These are phyloP conservation scores for Coprinopsis cinerea DNA, from an alignment of 768 basidiomycete species.

Conservation along the genomic window DNA sequence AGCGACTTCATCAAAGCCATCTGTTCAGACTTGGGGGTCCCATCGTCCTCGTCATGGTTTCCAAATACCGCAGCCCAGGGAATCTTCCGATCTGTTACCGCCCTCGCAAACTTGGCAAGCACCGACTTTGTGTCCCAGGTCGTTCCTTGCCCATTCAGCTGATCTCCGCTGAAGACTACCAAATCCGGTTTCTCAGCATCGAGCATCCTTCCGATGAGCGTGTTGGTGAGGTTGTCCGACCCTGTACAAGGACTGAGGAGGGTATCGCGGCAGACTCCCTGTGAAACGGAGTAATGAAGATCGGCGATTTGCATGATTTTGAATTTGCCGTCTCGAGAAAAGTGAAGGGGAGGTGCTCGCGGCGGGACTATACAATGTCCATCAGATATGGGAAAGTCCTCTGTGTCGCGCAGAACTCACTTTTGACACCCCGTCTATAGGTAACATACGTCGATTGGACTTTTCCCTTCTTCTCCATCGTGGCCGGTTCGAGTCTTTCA, in stretches of 20 bases:
- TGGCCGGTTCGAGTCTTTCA: slow-evolving; percentile 58
- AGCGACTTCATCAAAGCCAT: slow-evolving; percentile 65
- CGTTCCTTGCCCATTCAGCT: slow-evolving; percentile 86
- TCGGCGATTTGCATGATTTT: slow-evolving; percentile 91
- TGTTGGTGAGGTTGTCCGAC: slow-evolving; percentile 77
- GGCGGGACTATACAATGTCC: slow-evolving; percentile 48
- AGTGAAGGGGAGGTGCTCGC: slow-evolving; percentile 72
- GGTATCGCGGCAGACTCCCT: slow-evolving; percentile 75
- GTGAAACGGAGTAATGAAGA: slow-evolving; percentile 83
- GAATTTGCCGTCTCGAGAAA: slow-evolving; percentile 78
- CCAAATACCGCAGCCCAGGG: slow-evolving; percentile 94
- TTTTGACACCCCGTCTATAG: slow-evolving; percentile 65
- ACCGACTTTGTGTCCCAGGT: slow-evolving; percentile 88
- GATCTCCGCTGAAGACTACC: slow-evolving; percentile 90
- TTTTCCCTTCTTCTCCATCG: slow-evolving; percentile 38
- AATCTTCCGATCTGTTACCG: slow-evolving; percentile 67
- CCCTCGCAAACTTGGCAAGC: slow-evolving; percentile 79
- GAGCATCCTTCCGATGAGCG: slow-evolving; percentile 64
- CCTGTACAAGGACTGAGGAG: slow-evolving; percentile 46
- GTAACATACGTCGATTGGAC: slow-evolving; percentile 58
- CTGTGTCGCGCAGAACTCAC: slow-evolving; percentile 33
- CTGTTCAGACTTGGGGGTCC: slow-evolving; percentile 56
- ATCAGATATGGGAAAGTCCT: slow-evolving; percentile 5
- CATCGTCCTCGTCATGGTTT: slow-evolving; percentile 86
- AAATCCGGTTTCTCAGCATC: slow-evolving; percentile 84